Evolutionary conservation across 2,329 filamentous ascomycete species (phyloP), one percentile per base, ranked within the genome.

Genomic region (Truncatella angustata): DNA sequence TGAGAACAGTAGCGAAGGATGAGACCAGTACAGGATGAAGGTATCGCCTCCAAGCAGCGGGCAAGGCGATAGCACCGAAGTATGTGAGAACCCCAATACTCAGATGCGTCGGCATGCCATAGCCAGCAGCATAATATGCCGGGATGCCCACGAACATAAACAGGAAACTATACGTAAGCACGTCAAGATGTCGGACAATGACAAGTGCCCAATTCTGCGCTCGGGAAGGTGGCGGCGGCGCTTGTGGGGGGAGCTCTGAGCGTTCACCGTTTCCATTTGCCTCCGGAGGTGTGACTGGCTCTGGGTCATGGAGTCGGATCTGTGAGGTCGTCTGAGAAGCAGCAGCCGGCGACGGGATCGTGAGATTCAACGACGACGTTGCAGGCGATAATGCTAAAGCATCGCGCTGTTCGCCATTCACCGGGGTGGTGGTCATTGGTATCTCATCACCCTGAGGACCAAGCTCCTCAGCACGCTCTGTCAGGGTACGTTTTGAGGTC

Each of bases 1-100:
- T 66, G 1, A 84, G 64, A 7, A 83, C 74, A 1, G 78, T 80
- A 54, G 78, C 58, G 10, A 78, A 70, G 1, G 82, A 79, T 1
- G 79, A 78, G 6, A 82, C 73, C 3, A 85, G 68, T 1, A 85
- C 80, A 0, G 82, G 81, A 61, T 86, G 82, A 3, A 85, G 68
- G 57, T 80, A 76, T 37, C 75, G 73, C 18, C 71, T 69, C 73
- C 77, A 83, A 2, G 58, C 64, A 0, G 70, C 61, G 0, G 82
- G 77, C 9, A 84, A 63, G 0, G 74, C 68, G 46, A 77, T 63
- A 14, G 80, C 78, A 5, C 67, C 64, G 50, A 79, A 74, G 66
- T 80, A 85, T 42, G 74, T 65, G 3, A 85, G 70, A 5, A 82
- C 59, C 52, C 75, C 81, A 58, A 83, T 56, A 28, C 64, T 59